Conservation (phyloP, 2,329 filamentous ascomycete genomes). For the Epichloe elymi region DNA sequence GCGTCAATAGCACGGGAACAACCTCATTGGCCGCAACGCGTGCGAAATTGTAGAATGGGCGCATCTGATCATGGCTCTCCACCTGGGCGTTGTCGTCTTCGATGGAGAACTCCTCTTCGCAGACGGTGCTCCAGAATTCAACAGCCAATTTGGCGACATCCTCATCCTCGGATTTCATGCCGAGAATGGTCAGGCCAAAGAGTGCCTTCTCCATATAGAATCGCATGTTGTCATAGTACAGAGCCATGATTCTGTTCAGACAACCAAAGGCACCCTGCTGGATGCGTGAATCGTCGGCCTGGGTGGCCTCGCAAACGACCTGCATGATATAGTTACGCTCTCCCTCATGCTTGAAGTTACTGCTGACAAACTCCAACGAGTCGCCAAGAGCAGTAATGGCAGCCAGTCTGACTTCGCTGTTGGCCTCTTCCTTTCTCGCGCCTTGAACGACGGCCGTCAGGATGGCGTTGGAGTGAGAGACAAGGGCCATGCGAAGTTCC, state of each 20-base stretch:
- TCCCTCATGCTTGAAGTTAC: conserved; percentile 98
- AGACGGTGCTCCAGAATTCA: conserved; percentile 99
- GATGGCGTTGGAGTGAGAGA: conserved; percentile 90
- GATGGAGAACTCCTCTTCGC: conserved; percentile 94
- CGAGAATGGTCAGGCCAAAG: conserved; percentile 91
- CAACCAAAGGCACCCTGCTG: conserved; percentile 95
- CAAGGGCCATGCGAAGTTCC: conserved; percentile 68
- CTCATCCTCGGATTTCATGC: conserved; percentile 97
- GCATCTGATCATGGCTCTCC: conserved; percentile 70
- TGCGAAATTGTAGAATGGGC: conserved; percentile 92
- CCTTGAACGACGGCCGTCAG: conserved; percentile 95
- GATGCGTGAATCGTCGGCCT: conserved; percentile 80
- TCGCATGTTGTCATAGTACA: conserved; percentile 99
- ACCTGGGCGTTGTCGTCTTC: conserved; percentile 81
- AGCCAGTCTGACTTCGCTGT: conserved; percentile 77
- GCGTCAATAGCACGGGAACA: conserved; percentile 74
- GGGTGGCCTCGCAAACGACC: conserved; percentile 96
- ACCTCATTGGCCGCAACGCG: conserved; percentile 88
- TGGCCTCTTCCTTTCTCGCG: conserved; percentile 89
- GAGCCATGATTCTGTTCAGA: conserved; percentile 93
- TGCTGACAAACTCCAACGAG: conserved; percentile 92
- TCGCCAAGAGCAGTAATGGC: conserved; percentile 91
- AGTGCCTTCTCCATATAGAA: conserved; percentile 99
- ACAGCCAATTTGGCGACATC: conserved; percentile 96
- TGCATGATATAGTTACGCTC: conserved; percentile 99